Conservation (phyloP, 2,329 filamentous ascomycete species). For the Alternaria brassicicola region DNA sequence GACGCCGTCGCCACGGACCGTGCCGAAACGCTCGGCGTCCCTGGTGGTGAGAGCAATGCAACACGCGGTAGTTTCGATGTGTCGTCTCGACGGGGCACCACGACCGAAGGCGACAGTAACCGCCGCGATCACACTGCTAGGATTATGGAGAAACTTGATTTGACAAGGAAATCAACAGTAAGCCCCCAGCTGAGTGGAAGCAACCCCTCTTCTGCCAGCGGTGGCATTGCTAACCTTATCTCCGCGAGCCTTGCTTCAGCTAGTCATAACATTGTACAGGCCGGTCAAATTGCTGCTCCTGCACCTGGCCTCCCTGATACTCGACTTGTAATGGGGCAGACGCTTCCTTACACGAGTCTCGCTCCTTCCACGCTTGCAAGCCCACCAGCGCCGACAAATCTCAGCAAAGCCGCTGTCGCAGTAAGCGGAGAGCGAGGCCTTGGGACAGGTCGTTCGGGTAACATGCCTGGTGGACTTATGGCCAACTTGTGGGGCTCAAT, state of each 20-base stretch:
- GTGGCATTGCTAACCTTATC: conserved; percentile 83
- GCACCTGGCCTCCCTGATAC: conserved; percentile 46
- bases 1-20: conserved; percentile 64
- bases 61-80: conserved; percentile 77
- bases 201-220: conserved; percentile 55
- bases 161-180: conserved; percentile 79
- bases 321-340: conserved; percentile 47
- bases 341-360: conserved; percentile 67
- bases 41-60: conserved; percentile 61
- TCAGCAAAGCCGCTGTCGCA: conserved; percentile 84
- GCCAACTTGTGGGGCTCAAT: conserved; percentile 94
- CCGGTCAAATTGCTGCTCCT: conserved; percentile 56
- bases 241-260: conserved; percentile 75
- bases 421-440: conserved; percentile 78
- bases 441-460: conserved; percentile 65
- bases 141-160: conserved; percentile 90
- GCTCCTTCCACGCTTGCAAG: conserved; percentile 83
- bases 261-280: conserved; percentile 78
- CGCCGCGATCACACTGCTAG: conserved; percentile 81
- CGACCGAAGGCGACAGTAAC: conserved; percentile 72
- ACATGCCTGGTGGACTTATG: conserved; percentile 82
- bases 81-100: conserved; percentile 57
- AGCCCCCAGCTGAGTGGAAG: conserved; percentile 53
- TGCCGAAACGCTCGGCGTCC: conserved; percentile 68
- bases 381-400: conserved; percentile 80